These are phyloP conservation scores for Phytophthora foliorum DNA, from an alignment of 352 stramenopile species.

Conservation along the genomic window DNA sequence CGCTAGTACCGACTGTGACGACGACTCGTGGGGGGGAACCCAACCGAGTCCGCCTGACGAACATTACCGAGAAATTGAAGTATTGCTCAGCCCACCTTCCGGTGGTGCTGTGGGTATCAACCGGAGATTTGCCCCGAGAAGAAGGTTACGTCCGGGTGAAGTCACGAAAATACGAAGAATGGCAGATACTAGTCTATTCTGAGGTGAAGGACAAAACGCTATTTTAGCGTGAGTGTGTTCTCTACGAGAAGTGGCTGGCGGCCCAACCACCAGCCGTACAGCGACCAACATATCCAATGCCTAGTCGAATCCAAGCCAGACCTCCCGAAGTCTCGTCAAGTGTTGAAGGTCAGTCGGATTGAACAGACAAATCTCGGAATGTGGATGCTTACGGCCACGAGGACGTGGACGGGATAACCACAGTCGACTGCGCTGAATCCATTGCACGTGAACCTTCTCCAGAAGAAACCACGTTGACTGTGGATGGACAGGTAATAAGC, in stretches of 20 bases:
- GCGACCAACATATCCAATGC: neutral
- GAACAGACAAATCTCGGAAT: neutral
- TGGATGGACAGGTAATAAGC: no score
- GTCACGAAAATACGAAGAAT: neutral
- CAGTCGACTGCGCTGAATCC: no score
- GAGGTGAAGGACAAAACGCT: neutral
- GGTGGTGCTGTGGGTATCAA: neutral
- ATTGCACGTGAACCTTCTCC: no score
- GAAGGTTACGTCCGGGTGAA: neutral
- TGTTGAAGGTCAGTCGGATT: neutral
- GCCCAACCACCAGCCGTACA: neutral
- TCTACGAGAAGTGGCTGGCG: neutral
- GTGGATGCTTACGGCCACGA: no score
- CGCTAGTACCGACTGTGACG: neutral
- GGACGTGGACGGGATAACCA: no score
- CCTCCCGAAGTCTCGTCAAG: neutral
- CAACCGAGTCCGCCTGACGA: neutral
- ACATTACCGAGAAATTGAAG: neutral
- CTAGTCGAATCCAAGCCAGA: neutral
- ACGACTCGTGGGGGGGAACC: neutral
- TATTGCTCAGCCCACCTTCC: neutral
- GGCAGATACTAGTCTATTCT: neutral
- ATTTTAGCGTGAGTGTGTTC: neutral
- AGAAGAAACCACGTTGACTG: no score
- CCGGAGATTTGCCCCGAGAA: neutral